These are phyloP conservation scores for Sugiyamaella xylanicola DNA, from an alignment of 1,139 yeast genomes.

Conservation along the genomic window DNA sequence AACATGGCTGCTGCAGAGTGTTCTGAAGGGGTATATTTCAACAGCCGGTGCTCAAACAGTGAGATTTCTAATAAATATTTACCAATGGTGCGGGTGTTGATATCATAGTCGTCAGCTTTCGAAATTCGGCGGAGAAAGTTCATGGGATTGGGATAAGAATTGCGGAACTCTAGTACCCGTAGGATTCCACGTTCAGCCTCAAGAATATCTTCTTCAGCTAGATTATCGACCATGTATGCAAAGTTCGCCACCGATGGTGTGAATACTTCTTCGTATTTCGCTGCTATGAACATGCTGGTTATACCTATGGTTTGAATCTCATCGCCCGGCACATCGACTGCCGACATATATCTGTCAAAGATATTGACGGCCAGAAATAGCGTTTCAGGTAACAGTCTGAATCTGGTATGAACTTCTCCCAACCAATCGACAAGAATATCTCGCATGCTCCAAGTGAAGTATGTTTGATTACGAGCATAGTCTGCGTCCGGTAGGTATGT, in stretches of 20 bases:
- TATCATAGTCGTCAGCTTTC: constrained; percentile 93
- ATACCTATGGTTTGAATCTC: constrained; percentile 89
- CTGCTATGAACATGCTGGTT: constrained; percentile 86
- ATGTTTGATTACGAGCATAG: constrained; percentile 70
- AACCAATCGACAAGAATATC: constrained; percentile 93
- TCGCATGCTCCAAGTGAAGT: constrained; percentile 67
- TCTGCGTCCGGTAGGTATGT: constrained; percentile 77
- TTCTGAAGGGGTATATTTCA: constrained; percentile 77
- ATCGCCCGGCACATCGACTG: constrained; percentile 77
- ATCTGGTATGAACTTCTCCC: constrained; percentile 86
- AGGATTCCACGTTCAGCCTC: constrained; percentile 85
- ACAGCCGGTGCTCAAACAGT: constrained; percentile 75
- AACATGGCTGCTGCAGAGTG: constrained; percentile 94
- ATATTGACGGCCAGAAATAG: constrained; percentile 83
- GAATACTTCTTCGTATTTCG: constrained; percentile 93
- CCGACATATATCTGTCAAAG: constrained; percentile 87
- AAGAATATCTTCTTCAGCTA: constrained; percentile 80
- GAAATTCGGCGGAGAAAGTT: constrained; percentile 89
- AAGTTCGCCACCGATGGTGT: constrained; percentile 87
- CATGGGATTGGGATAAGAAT: constrained; percentile 93
- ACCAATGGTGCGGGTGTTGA: constrained; percentile 88
- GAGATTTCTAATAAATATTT: constrained; percentile 85
- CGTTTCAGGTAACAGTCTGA: constrained; percentile 87
- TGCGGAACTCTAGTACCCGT: constrained; percentile 72
- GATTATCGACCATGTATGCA: constrained; percentile 85